Percentiles rank a stretch among this genome's conserved stretches.
These are phyloP conservation scores for Aspergillus niger DNA, from an alignment of 2,329 filamentous ascomycete genomes.

Conservation along the genomic window DNA sequence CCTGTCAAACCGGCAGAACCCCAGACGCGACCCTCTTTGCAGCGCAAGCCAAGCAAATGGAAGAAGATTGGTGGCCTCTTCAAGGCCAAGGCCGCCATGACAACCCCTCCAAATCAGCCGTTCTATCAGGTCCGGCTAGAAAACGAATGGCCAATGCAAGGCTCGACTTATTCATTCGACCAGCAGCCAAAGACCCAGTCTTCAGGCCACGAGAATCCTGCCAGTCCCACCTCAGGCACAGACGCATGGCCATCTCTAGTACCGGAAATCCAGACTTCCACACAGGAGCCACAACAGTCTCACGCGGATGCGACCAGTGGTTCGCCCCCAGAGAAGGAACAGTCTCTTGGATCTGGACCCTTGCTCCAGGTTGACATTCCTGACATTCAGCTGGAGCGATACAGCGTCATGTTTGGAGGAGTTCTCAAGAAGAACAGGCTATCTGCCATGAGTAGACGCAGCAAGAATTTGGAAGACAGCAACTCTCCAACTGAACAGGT, in stretches of 20 bases:
- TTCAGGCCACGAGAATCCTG: neutral
- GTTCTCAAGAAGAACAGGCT: constrained; percentile 58
- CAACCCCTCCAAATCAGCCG: constrained; percentile 24
- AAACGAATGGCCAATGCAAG: constrained; percentile 25
- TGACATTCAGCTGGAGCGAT: constrained; percentile 77
- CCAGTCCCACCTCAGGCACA: constrained; percentile 13
- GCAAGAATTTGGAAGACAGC: constrained; percentile 50
- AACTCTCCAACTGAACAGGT: constrained; percentile 54
- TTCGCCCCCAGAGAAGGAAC: constrained; percentile 9
- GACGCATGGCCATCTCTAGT: constrained; percentile 28
- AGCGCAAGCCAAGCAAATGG: constrained; percentile 48
- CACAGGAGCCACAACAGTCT: constrained; percentile 25
- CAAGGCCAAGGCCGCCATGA: constrained; percentile 38
- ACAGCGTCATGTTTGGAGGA: constrained; percentile 88
- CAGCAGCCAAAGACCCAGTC: constrained; percentile 12
- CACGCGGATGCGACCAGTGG: neutral
- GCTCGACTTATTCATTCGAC: constrained; percentile 25
- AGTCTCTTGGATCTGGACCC: constrained; percentile 18
- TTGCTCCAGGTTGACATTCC: constrained; percentile 79
- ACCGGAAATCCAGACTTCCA: constrained; percentile 21
- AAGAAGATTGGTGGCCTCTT: constrained; percentile 50
- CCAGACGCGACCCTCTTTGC: constrained; percentile 19
- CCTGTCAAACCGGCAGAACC: constrained; percentile 16
- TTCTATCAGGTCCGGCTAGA: constrained; percentile 32
- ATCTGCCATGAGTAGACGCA: constrained; percentile 39